phyloP scores from a whole-genome alignment of 129 eudicot species.

The Daucus carota region DNA sequence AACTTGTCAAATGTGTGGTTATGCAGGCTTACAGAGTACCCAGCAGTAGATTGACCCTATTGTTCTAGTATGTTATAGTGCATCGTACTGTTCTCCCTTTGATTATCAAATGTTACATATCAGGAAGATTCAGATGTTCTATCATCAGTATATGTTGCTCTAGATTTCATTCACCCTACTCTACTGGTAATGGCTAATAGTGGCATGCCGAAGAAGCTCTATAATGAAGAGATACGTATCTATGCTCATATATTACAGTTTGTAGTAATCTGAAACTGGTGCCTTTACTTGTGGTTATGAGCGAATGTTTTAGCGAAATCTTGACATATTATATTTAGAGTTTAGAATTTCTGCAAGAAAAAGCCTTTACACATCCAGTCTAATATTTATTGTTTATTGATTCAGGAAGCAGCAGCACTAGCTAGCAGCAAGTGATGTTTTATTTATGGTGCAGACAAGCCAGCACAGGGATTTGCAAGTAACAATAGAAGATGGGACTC shows the following conservation, averaged over 20 bases:
- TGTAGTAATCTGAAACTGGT: slow-evolving; percentile 4
- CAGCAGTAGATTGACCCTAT: neutral
- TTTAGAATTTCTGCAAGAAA: too few species aligned
- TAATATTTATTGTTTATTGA: too few species aligned
- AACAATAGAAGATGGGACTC: too few species aligned
- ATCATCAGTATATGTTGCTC: slow-evolving; percentile 54
- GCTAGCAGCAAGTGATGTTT: too few species aligned
- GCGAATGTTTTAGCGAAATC: neutral
- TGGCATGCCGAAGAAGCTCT: slow-evolving; percentile 87
- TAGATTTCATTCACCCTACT: slow-evolving; percentile 93
- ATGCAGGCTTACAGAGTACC: too few species aligned
- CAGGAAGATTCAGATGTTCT: slow-evolving; percentile 68
- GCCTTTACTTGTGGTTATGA: neutral
- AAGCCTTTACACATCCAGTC: too few species aligned
- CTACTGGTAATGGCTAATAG: slow-evolving; percentile 67
- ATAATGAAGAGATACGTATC: slow-evolving; percentile 79
- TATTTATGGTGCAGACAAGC: too few species aligned
- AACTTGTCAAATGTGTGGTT: too few species aligned
- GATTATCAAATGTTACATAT: neutral
- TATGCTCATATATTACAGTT: neutral
- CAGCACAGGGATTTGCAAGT: too few species aligned
- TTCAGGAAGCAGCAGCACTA: too few species aligned
- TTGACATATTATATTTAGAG: slow-evolving; percentile 12
- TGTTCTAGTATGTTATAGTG: slow-evolving; percentile 6
- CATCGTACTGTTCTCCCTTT: neutral